These are phyloP conservation scores for Phytophthora megakarya DNA, from an alignment of 352 stramenopile genomes.

Conservation along the genomic window DNA sequence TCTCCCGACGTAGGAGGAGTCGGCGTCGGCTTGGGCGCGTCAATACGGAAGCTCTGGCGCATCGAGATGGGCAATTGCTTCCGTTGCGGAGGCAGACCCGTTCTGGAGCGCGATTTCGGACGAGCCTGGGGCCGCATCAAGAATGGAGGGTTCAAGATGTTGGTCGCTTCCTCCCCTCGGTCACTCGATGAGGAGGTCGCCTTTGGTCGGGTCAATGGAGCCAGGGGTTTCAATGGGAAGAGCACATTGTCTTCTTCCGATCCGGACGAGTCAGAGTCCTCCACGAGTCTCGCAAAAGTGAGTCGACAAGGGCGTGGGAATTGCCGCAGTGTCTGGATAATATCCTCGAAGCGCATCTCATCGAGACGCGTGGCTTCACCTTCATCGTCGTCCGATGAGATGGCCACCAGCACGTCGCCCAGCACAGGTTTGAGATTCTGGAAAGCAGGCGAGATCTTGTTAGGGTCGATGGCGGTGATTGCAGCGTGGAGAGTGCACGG, in stretches of 20 bases:
- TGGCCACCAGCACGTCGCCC: constrained; percentile 69
- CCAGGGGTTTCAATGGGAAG: constrained; percentile 22
- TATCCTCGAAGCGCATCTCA: constrained; percentile 70
- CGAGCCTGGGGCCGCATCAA: constrained; percentile 21
- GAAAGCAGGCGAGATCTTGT: constrained; percentile 65
- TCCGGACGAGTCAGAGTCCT: constrained; percentile 38
- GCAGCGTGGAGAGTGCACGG: constrained; percentile 71
- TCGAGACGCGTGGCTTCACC: constrained; percentile 41
- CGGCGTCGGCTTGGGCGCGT: constrained; percentile 26
- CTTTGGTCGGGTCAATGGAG: constrained; percentile 19
- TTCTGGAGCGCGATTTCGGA: constrained; percentile 26
- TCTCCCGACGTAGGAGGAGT: constrained; percentile 15
- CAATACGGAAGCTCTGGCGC: constrained; percentile 68
- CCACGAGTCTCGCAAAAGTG: constrained; percentile 57
- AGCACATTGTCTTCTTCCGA: constrained; percentile 29
- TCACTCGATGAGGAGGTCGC: constrained; percentile 21
- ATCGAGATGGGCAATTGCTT: constrained; percentile 46
- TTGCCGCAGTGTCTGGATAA: constrained; percentile 54
- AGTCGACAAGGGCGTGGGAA: constrained; percentile 65
- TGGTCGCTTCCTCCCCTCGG: constrained; percentile 10
- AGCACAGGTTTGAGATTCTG: constrained; percentile 53
- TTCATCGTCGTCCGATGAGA: constrained; percentile 42
- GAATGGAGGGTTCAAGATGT: constrained; percentile 26
- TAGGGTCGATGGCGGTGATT: constrained; percentile 66
- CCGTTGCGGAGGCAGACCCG: constrained; percentile 18